Evolutionary conservation across 2,329 filamentous ascomycete genomes (phyloP), one percentile per base, ranked within the genome.

Genomic region (Cadophora gregata): DNA sequence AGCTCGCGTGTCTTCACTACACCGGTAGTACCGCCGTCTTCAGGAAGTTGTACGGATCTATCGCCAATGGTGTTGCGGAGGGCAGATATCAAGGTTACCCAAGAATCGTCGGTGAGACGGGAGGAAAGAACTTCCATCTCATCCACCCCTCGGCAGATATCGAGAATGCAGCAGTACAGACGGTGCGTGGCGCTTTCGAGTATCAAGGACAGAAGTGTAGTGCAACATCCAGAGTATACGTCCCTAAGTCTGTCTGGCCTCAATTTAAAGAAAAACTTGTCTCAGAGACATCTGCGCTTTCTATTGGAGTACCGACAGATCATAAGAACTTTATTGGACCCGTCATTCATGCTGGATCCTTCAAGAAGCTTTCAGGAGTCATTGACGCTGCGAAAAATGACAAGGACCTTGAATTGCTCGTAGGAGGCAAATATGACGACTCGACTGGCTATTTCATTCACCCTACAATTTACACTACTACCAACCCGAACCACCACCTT

Each of bases 11-110:
- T n/a, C 87, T 98, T 25, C 93, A 97, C 83, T 98, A 94, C 84
- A 98, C 94, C 0, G 95, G 95, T 68, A 96, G 91, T 82, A 97
- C 95, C 0, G 88, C 89, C 59, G 92, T 98, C 33, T 97, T 98
- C 88, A 90, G 93, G 69, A 88, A 89, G 76, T 84, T 98, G 14
- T 97, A 96, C 78, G 93, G 93, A 21, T 87, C 93, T 78, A 97
- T 97, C 74, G 92, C 93, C 12, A 83, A 86, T 70, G 92, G 92
- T 48, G 90, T 96, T 24, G 91, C 92, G 5, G 88, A 93, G 75
- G 93, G 91, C 70, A 90, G 88, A 67, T 98, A 97, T 82, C 84
- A 85, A 70, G 89, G 90, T 74, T 98, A 97, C 80, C 93, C 93
- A 55, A 90, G 93, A 73, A 91, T 97, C 70, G 92, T 97, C 4